Evolutionary conservation across 257 asterid genomes (phyloP), one percentile per base, ranked within the genome.

Genomic region (Fraxinus cuspidata): DNA sequence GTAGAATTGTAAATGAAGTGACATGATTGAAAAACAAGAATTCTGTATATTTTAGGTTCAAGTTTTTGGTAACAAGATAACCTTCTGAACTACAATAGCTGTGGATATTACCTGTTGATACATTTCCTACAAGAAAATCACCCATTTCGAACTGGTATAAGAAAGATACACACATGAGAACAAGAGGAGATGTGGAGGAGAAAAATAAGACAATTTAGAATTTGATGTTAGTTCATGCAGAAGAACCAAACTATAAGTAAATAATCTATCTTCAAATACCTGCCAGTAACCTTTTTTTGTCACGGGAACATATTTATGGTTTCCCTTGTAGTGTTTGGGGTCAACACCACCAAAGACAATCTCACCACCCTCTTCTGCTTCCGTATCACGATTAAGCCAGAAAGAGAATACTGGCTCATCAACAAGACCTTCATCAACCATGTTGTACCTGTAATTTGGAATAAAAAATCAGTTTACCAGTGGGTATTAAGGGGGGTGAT

Each of bases 281-380:
- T 94, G 97, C 98, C 98, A 94, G 85, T 94, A 94, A 15, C 98
- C 98, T 83, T 94, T 94, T 78, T 86, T 77, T 0, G 97, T 87
- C n/a, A 94, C 89, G 0, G 96, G 96, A 77, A 88, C 97, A 67
- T 89, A 94, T 42, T 82, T 87, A 69, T 92, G 98, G 23, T 87
- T 51, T 25, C 98, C 98, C 80, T 80, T 89, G 85, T 76, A 94
- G 88, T 94, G 98, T 1, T 79, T 37, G 18, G 89, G 80, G 82
- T 94, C 97, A 74, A 94, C 91, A 73, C 98, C 98, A 19, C 98
- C 98, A 82, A 94, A 90, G 76, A 94, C 84, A 75, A 94, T 64
- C 83, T 94, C 98, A 3, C 98, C 98, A 77, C 98, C 98, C 56
- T 88, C 89, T 79, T 89, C 86, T 49, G 88, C 93, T 35, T 82